Evolutionary conservation across 441 rosid species (phyloP), one percentile per base, ranked within the genome.

Genomic region (Gossypium gossypioides): DNA sequence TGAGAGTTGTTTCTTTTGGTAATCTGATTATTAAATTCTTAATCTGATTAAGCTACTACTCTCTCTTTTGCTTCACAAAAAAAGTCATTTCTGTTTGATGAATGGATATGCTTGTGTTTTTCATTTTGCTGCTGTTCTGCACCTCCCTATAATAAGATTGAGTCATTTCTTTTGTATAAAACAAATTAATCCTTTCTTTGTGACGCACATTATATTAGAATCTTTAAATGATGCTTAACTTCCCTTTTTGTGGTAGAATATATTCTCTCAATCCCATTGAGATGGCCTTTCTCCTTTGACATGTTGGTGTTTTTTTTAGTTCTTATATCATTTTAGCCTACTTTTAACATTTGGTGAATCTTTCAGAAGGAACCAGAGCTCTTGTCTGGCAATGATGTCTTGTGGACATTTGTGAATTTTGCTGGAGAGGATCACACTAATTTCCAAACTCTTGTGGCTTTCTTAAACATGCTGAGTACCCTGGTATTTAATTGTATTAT

Each of bases 351-450:
- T 52, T 74, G 24, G 71, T 46, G 79, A 67, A 61, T 73, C 72
- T 82, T 78, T 58, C 87, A 94, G 99, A 94, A 89, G 70, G 99
- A 94, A 82, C 91, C 96, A 2, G 97, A 92, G 84, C 85, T 94
- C 60, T 80, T 94, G 76, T 84, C 91, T 76, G 94, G 94, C 81
- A 92, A 94, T 83, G 99, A 94, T 80, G 93, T 89, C 79, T 81
- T 95, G 79, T 95, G 99, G 99, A 95, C 97, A 25, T 95, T 95
- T 81, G 97, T 95, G 78, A 89, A 86, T 81, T 95, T 95, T 84
- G 97, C 97, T 61, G 99, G 99, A 74, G 99, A 95, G 79, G 99
- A 95, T 78, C 99, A 95, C 84, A 89, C 97, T 37, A 95, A 91
- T 80, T 85, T 92, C 77, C 89, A 92, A 81, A 95, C 99, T 9